Percentiles rank a stretch among this genome's conserved stretches.
These are phyloP conservation scores for Oxyria digyna DNA, from an alignment of 148 eudicot species.

Conservation along the genomic window DNA sequence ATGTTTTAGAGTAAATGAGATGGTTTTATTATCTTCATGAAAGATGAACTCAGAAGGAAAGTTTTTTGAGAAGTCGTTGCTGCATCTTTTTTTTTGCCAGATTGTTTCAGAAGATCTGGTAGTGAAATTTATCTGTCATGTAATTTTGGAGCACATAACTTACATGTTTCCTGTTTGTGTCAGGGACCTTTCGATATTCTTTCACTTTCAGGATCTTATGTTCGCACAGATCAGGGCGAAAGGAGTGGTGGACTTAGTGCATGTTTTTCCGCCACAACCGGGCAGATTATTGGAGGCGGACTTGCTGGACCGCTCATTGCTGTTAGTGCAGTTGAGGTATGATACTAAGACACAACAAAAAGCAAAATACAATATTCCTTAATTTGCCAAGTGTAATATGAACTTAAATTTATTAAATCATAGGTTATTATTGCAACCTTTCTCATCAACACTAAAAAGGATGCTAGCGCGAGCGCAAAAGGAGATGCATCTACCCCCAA, in stretches of 20 bases:
- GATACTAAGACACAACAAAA: neutral
- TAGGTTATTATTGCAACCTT: conserved; percentile 83
- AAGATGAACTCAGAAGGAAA: neutral
- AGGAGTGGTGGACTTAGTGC: conserved; percentile 65
- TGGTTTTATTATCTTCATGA: neutral
- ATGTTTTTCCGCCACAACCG: conserved; percentile 40
- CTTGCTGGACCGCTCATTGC: conserved; percentile 66
- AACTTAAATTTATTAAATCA: neutral
- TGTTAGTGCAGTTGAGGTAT: conserved; percentile 67
- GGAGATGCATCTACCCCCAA: conserved; percentile 27
- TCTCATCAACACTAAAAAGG: conserved; percentile 48
- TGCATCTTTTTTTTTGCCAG: neutral
- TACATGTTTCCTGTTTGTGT: neutral
- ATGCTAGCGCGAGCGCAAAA: conserved; percentile 24
- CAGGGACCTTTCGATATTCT: conserved; percentile 68
- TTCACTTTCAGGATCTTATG: conserved; percentile 57
- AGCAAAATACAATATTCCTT: neutral
- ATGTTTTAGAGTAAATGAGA: neutral
- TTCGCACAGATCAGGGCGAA: conserved; percentile 50
- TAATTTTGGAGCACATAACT: neutral
- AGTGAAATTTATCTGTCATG: neutral
- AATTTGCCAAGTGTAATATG: neutral
- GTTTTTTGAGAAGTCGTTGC: neutral
- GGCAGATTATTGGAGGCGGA: conserved; percentile 67
- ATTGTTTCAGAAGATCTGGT: neutral